Evolutionary conservation across 148 eudicot genomes (phyloP), one percentile per base, ranked within the genome.

Genomic region (Chenopodium berlandieri): DNA sequence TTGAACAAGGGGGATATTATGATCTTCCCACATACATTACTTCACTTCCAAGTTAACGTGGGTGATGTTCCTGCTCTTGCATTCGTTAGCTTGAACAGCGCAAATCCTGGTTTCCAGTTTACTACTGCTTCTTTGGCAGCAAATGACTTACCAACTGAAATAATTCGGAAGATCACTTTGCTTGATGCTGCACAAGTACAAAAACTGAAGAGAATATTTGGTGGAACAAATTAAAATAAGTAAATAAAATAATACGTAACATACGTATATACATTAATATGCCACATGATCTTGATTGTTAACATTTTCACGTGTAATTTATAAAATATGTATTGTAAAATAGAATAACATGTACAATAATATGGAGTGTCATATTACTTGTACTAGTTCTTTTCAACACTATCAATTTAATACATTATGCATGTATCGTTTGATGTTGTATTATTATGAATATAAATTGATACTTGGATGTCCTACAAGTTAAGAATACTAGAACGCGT

Each of bases 101-200:
- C 77, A 14, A 72, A 80, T 9, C 82, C 82, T 4, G 82, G 83
- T 13, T 48, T 80, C 44, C 83, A 80, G 7, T 44, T 74, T 31
- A 31, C 30, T 13, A 52, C 47, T 44, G 1, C 30, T 25, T 40
- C 83, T 16, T 31, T 80, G 7, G 63, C 37, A 17, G 83, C 71
- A 10, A 69, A 69, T 7, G 64, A 80, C 25, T 22, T 80, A 32
- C 83, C 83, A 1, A 11, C 72, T 20, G 70, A 80, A 25, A 52
- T 80, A 0, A 58, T 66, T 25, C 6, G 63, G 16, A 80, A 73
- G 78, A 73, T 19, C 37, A 80, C 32, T 52, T 48, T 73, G 30
- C 62, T 80, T 44, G 78, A 80, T 16, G 44, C 58, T 60, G 44
- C 62, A 17, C 71, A 80, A 11, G 78, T 80, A 7, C 44, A 16